A percentile compares a stretch with the other conserved stretches of the same genome.
phyloP scores from a whole-genome alignment of 2,329 filamentous ascomycete genomes.

The Colletotrichum ledebouriae region DNA sequence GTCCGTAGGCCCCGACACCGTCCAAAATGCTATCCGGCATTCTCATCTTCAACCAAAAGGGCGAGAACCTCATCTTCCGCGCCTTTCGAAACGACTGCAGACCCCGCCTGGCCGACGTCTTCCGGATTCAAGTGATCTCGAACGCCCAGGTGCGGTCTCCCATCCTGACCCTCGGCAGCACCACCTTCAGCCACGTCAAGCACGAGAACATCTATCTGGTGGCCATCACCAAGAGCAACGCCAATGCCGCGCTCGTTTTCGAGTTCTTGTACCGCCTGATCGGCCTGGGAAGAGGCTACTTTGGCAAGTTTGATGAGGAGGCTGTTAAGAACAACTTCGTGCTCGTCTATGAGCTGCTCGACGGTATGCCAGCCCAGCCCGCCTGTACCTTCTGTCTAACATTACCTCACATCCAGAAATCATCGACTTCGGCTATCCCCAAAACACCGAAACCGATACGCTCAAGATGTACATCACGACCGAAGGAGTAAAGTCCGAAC shows the following conservation, averaged over 20 bases:
- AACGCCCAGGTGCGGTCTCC: constrained; percentile 98
- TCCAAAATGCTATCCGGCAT: constrained; percentile 93
- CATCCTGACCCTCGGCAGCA: constrained; percentile 96
- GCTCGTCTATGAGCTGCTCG: constrained; percentile 94
- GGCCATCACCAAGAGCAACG: constrained; percentile 98
- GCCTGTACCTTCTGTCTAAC: constrained; percentile 2
- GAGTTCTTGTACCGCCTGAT: constrained; percentile 97
- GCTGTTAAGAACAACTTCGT: constrained; percentile 99
- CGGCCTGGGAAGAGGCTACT: constrained; percentile 92
- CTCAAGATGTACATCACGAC: constrained; percentile 99
- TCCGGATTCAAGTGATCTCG: constrained; percentile 99
- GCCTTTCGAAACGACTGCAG: constrained; percentile 99
- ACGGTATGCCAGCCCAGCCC: constrained; percentile 70
- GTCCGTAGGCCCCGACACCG: constrained; percentile 10
- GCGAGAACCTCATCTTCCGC: constrained; percentile 99
- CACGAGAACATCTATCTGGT: constrained; percentile 99
- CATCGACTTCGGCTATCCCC: constrained; percentile 97
- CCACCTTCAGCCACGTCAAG: constrained; percentile 99
- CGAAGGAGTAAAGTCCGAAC: constrained; percentile 95
- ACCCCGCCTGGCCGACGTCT: constrained; percentile 96
- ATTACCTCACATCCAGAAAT: constrained; percentile 74
- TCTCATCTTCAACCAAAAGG: constrained; percentile 99
- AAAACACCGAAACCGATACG: constrained; percentile 98
- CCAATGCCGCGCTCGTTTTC: constrained; percentile 97
- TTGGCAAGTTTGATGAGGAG: constrained; percentile 99